Evolutionary conservation across 2,329 filamentous ascomycete species (phyloP).

Genomic region (Chalaropsis thielavioides): DNA sequence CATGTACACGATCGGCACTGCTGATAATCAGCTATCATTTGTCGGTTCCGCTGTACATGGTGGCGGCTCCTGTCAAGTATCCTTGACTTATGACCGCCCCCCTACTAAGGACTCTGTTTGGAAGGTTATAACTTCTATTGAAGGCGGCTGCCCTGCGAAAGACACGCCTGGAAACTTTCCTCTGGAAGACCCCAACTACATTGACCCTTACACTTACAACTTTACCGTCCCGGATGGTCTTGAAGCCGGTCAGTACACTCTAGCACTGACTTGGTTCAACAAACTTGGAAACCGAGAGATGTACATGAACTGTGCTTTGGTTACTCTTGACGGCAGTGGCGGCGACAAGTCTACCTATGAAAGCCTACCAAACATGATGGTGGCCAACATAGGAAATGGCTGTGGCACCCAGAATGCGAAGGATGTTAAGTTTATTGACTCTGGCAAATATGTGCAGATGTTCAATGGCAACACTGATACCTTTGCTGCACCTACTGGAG

Average conservation of each 20-base stretch:
- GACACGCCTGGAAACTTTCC: conserved; percentile 42
- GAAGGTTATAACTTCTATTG: conserved; percentile 80
- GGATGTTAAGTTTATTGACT: conserved; percentile 47
- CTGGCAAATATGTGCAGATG: conserved; percentile 41
- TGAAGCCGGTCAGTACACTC: conserved; percentile 58
- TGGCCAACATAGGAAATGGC: conserved; percentile 45
- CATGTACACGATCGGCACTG: conserved; percentile 47
- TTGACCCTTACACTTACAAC: conserved; percentile 43
- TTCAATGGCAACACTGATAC: conserved; percentile 29
- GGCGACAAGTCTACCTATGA: conserved; percentile 40
- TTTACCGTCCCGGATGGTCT: conserved; percentile 60
- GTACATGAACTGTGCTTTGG: conserved; percentile 90
- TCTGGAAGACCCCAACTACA: conserved; percentile 30
- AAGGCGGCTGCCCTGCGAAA: conserved; percentile 67
- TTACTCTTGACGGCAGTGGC: conserved; percentile 45
- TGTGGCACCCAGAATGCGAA: conserved; percentile 38
- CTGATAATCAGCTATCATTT: conserved; percentile 46
- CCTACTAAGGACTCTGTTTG: conserved; percentile 55
- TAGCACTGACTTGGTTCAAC: conserved; percentile 96
- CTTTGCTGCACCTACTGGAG: conserved; percentile 23
- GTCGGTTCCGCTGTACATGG: conserved; percentile 65
- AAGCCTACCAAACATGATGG: conserved; percentile 55
- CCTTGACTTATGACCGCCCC: conserved; percentile 61
- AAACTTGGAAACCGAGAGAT: conserved; percentile 84
- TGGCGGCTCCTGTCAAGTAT: conserved; percentile 84